These are phyloP conservation scores for Prunus mume DNA, from an alignment of 306 rosid genomes.

Conservation along the genomic window DNA sequence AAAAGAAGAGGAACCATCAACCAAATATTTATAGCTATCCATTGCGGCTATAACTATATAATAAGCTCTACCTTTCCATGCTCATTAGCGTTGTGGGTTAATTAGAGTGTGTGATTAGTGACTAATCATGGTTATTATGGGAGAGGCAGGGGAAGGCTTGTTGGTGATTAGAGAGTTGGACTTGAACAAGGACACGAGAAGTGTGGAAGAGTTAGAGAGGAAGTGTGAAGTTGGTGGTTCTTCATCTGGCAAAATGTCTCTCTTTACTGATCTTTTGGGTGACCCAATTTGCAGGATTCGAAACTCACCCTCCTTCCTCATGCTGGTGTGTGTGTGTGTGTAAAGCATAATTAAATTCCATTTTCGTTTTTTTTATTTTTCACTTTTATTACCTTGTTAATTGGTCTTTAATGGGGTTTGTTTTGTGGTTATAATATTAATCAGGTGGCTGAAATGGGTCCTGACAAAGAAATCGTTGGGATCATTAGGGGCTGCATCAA, in stretches of 20 bases:
- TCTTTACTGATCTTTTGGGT: conserved; percentile 72
- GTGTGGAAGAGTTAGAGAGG: conserved; percentile 65
- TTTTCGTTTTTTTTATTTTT: too few relatives aligned
- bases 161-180: conserved; percentile 47
- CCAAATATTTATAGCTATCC: not conserved
- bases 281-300: conserved; percentile 91
- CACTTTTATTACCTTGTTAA: not conserved
- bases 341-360: not conserved
- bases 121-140: not conserved
- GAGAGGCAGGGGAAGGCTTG: not conserved
- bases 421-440: not conserved
- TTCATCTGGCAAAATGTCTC: conserved; percentile 52
- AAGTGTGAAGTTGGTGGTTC: conserved; percentile 55
- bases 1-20: not conserved
- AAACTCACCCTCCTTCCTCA: conserved; percentile 73
- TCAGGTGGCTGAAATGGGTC: conserved; percentile 60
- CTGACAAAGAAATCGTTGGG: conserved; percentile 52
- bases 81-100: not conserved
- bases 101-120: not conserved
- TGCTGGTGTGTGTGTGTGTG: conserved; percentile 51
- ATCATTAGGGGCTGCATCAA: conserved; percentile 85
- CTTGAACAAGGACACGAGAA: conserved; percentile 28
- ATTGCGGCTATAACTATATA: not conserved
- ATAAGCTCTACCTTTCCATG: not conserved
- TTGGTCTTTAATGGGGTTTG: not conserved